Conservation (phyloP, 1,284 basidiomycete species). For the Ganoderma resinaceum region DNA sequence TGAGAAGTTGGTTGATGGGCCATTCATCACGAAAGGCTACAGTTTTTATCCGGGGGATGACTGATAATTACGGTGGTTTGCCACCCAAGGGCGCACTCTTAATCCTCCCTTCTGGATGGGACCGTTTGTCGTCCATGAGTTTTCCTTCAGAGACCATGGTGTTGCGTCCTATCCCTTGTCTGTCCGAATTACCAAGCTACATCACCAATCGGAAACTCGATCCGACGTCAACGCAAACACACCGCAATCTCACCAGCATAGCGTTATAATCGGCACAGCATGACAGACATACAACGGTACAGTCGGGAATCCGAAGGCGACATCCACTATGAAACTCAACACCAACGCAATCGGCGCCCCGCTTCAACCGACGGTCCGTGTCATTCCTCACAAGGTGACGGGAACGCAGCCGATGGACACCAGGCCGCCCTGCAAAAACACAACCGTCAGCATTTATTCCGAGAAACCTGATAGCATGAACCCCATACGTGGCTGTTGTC, state of each 20-base stretch:
- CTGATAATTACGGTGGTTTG: no score
- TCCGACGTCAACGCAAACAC: not conserved
- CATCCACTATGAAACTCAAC: not conserved
- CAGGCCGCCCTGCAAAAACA: conserved; percentile 2
- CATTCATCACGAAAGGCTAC: no score
- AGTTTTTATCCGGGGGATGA: no score
- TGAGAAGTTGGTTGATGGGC: not conserved
- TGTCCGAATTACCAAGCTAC: no score
- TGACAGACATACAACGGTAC: not conserved
- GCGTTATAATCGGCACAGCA: not conserved
- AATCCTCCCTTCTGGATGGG: no score
- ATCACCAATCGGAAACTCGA: not conserved
- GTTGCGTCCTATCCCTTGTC: no score
- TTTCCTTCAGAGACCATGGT: no score
- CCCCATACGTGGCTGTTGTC: conserved; percentile 29
- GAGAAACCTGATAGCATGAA: not conserved
- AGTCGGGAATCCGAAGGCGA: not conserved
- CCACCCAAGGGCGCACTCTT: no score
- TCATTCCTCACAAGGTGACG: conserved; percentile 1
- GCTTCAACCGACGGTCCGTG: not conserved
- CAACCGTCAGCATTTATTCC: not conserved
- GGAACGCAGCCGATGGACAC: conserved; percentile 17
- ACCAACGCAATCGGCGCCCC: not conserved
- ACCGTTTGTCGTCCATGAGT: no score
- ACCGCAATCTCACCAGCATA: not conserved